phyloP scores from a whole-genome alignment of 2,329 filamentous ascomycete species.

The Colletotrichum karsti region DNA sequence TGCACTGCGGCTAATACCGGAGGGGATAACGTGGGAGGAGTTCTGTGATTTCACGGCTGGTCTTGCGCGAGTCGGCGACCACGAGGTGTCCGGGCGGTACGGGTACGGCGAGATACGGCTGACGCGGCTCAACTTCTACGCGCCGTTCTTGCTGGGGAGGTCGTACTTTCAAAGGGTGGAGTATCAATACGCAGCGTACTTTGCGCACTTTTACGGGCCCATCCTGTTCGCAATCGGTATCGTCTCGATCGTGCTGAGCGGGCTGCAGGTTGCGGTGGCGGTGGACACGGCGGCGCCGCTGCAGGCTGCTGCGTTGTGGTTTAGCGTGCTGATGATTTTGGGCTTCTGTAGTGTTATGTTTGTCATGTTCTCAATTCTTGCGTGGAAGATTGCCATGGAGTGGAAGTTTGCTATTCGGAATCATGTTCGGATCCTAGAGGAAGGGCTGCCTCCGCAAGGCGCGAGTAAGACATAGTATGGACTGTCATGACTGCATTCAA shows the following conservation, averaged over 20 bases:
- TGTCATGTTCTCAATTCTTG: neutral
- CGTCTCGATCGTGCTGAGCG: constrained; percentile 33
- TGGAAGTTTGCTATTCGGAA: constrained; percentile 30
- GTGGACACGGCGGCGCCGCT: constrained; percentile 7
- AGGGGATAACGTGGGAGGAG: constrained; percentile 29
- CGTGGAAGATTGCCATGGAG: constrained; percentile 30
- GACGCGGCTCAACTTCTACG: constrained; percentile 32
- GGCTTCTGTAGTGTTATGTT: constrained; percentile 12
- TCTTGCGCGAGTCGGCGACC: constrained; percentile 21
- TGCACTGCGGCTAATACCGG: constrained; percentile 23
- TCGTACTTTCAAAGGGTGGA: constrained; percentile 34
- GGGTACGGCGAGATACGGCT: constrained; percentile 15
- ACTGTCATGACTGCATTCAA: too few relatives aligned
- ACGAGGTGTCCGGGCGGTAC: constrained; percentile 30
- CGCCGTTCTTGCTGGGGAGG: constrained; percentile 31
- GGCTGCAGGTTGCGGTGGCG: constrained; percentile 32
- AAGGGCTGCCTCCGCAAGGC: neutral
- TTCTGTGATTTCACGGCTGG: constrained; percentile 27
- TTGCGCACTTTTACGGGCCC: constrained; percentile 34
- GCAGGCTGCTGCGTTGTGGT: constrained; percentile 15
- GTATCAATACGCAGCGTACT: constrained; percentile 33
- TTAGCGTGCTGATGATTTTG: constrained; percentile 26
- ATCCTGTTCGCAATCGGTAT: constrained; percentile 35
- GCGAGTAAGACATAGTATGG: too few relatives aligned
- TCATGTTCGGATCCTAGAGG: constrained; percentile 5